Evolutionary conservation across 2,329 filamentous ascomycete genomes (phyloP).

Genomic region (Rhexocercosporidium sp.): DNA sequence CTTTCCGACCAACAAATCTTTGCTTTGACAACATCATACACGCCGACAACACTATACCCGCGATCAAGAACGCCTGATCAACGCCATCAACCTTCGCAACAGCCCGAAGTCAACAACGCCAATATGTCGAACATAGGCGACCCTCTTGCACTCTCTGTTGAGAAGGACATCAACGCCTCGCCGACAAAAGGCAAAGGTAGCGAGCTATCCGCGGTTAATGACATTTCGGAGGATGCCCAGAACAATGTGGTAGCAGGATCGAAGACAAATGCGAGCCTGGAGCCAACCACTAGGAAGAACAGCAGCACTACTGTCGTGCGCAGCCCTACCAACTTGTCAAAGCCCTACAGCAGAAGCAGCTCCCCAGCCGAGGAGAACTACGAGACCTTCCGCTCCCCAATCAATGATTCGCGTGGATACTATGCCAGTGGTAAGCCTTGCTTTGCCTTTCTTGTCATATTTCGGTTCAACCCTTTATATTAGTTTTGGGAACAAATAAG

Average conservation of each 20-base stretch:
- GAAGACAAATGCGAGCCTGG: not conserved
- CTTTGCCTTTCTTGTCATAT: not conserved
- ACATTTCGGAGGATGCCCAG: not conserved
- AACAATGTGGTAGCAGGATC: not conserved
- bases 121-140: not conserved
- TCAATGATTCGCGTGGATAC: slow-evolving; percentile 14
- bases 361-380: not conserved
- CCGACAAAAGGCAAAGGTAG: not conserved
- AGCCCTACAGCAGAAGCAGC: not conserved
- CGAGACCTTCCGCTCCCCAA: not conserved
- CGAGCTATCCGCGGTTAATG: not conserved
- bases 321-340: not conserved
- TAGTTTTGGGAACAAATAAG: too few relatives aligned
- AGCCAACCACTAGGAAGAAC: not conserved
- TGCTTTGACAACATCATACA: not conserved
- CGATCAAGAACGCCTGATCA: not conserved
- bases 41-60: not conserved
- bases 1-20: not conserved
- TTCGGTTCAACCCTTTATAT: not conserved
- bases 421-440: slow-evolving; percentile 19
- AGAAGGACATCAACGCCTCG: not conserved
- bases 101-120: not conserved
- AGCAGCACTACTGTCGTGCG: not conserved
- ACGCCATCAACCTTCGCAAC: not conserved
- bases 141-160: not conserved